Percentiles rank a stretch among this genome's conserved stretches.
Evolutionary conservation across 1,139 yeast genomes (phyloP).

Genomic region (Kurtzmaniella quercitrusa): DNA sequence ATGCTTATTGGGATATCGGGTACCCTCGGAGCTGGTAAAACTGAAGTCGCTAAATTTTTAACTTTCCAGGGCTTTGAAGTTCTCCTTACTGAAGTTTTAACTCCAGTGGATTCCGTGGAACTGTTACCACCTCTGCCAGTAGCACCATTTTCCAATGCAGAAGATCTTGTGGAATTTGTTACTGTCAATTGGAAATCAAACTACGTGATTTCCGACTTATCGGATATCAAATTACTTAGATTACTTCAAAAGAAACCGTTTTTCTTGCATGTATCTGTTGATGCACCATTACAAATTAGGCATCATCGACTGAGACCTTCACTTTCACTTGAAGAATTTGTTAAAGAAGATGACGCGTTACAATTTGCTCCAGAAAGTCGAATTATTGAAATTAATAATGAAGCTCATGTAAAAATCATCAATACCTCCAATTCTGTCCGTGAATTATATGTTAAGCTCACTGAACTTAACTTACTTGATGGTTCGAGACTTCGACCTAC

Average conservation of each 20-base stretch:
- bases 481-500: conserved; percentile 74
- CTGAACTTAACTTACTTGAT: conserved; percentile 53
- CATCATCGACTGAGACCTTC: conserved; percentile 36
- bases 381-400: conserved; percentile 49
- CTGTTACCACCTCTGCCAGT: neutral
- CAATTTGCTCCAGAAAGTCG: conserved; percentile 34
- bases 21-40: conserved; percentile 64
- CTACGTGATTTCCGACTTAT: conserved; percentile 57
- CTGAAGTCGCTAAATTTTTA: conserved; percentile 59
- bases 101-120: neutral
- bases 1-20: conserved; percentile 83
- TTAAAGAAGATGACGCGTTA: conserved; percentile 40
- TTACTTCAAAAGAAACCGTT: conserved; percentile 72
- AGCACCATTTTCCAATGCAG: conserved; percentile 29
- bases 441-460: conserved; percentile 48
- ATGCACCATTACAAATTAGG: conserved; percentile 64
- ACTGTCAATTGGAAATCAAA: conserved; percentile 67
- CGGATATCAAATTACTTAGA: conserved; percentile 40
- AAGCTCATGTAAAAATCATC: conserved; percentile 58
- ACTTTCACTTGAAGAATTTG: conserved; percentile 39
- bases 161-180: conserved; percentile 54
- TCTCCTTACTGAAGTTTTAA: conserved; percentile 9
- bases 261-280: conserved; percentile 75
- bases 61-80: conserved; percentile 53
- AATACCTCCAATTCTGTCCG: conserved; percentile 51